A percentile compares a stretch with the other conserved stretches of the same genome.
Conservation (phyloP, 352 stramenopile species). For the Phytophthora uliginosa region DNA sequence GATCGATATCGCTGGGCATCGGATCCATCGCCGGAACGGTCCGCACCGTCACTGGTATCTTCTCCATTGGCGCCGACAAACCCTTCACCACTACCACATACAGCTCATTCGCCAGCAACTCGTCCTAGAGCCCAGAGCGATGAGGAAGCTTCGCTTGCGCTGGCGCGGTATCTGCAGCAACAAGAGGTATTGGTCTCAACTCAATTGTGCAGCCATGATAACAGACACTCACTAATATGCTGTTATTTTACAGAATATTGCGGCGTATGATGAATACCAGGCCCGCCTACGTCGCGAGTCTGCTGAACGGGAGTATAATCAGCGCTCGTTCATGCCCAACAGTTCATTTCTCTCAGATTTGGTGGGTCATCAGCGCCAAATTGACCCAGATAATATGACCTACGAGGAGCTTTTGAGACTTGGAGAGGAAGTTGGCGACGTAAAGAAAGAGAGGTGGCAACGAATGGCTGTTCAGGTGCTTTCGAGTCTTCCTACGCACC, state of each 20-base stretch:
- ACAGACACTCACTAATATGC: conserved; percentile 10
- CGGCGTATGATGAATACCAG: conserved; percentile 73
- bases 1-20: conserved; percentile 32
- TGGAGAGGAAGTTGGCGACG: conserved; percentile 76
- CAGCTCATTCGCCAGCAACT: conserved; percentile 28
- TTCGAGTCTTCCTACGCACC: conserved; percentile 70
- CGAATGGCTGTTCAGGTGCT: conserved; percentile 71
- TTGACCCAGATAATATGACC: conserved; percentile 86
- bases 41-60: conserved; percentile 22
- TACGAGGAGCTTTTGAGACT: conserved; percentile 84
- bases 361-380: conserved; percentile 26
- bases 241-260: conserved; percentile 62
- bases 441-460: conserved; percentile 82
- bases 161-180: conserved; percentile 75
- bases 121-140: conserved; percentile 36
- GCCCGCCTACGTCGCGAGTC: conserved; percentile 39
- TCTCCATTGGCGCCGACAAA: conserved; percentile 26
- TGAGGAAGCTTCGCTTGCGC: conserved; percentile 74
- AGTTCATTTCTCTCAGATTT: conserved; percentile 27
- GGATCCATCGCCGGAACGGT: conserved; percentile 23
- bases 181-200: conserved; percentile 55
- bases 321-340: conserved; percentile 4
- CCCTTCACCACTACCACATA: conserved; percentile 10
- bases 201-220: neutral
- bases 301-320: conserved; percentile 27